These are phyloP conservation scores for Triticum monococcum DNA, from an alignment of 176 grass and related monocot species.

Conservation along the genomic window DNA sequence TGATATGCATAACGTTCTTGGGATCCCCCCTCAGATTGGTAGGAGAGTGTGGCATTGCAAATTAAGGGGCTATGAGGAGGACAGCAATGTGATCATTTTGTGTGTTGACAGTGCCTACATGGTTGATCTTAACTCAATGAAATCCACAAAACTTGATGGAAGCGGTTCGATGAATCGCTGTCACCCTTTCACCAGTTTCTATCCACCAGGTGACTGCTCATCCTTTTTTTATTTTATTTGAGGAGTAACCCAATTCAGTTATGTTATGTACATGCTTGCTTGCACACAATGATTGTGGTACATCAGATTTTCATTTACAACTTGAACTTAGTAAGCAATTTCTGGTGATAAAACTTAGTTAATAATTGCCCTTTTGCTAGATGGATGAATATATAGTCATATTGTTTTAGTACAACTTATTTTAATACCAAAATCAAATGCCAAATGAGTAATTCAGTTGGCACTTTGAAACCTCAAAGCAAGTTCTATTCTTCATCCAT, in stretches of 20 bases:
- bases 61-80: background rate
- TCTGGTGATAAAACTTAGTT: background rate
- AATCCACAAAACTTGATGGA: background rate
- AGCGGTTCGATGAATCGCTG: background rate
- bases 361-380: background rate
- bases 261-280: background rate
- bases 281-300: background rate
- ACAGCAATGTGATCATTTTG: background rate
- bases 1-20: background rate
- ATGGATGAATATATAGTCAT: background rate
- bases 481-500: too few species aligned
- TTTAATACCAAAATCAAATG: background rate
- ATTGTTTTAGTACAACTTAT: background rate
- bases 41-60: fast-evolving
- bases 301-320: background rate
- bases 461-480: too few species aligned
- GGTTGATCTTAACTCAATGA: background rate
- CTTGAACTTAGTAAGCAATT: background rate
- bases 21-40: background rate
- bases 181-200: background rate
- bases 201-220: background rate
- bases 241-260: background rate
- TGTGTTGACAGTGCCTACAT: background rate
- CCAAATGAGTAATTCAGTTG: background rate
- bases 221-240: background rate